phyloP scores from a whole-genome alignment of 371 early-diverging fungal species.

The Mucor mucedo region DNA sequence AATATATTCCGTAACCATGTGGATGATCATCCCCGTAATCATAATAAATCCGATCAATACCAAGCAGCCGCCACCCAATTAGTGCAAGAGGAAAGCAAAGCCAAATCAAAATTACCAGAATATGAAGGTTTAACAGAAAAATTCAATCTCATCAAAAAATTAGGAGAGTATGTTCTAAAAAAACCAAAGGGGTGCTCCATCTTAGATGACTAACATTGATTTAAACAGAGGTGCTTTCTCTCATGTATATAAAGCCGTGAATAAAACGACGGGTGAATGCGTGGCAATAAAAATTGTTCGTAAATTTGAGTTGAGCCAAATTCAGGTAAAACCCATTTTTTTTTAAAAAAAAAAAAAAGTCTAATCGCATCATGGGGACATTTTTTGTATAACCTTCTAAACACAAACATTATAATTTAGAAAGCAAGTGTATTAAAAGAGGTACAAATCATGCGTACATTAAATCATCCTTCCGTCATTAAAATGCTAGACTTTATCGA shows the following conservation, averaged over 20 bases:
- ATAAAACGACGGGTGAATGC: slow-evolving; percentile 54
- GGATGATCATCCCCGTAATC: not conserved
- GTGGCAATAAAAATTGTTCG: slow-evolving; percentile 89
- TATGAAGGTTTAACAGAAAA: slow-evolving; percentile 57
- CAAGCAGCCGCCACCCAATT: slow-evolving; percentile 23
- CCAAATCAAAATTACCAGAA: slow-evolving; percentile 42
- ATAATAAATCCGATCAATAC: not conserved
- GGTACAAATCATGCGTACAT: slow-evolving; percentile 81
- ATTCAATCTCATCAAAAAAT: slow-evolving; percentile 57
- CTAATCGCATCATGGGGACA: not conserved
- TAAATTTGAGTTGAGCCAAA: slow-evolving; percentile 61
- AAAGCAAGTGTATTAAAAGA: slow-evolving; percentile 85
- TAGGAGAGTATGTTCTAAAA: slow-evolving; percentile 68
- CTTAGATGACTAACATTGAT: slow-evolving; percentile 17
- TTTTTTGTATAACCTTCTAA: slow-evolving; percentile 15
- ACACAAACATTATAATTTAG: slow-evolving; percentile 39
- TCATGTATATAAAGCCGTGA: slow-evolving; percentile 76
- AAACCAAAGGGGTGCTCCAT: too few species aligned
- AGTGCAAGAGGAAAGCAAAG: slow-evolving; percentile 30
- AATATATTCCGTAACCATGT: slow-evolving; percentile 35
- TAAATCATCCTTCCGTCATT: slow-evolving; percentile 82
- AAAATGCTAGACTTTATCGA: slow-evolving; percentile 70
- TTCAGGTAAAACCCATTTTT: slow-evolving; percentile 54
- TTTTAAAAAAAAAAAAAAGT: slow-evolving; percentile 35
- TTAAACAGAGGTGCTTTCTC: slow-evolving; percentile 81